phyloP scores from a whole-genome alignment of 768 basidiomycete species.

The Glaciozyma antarctica region DNA sequence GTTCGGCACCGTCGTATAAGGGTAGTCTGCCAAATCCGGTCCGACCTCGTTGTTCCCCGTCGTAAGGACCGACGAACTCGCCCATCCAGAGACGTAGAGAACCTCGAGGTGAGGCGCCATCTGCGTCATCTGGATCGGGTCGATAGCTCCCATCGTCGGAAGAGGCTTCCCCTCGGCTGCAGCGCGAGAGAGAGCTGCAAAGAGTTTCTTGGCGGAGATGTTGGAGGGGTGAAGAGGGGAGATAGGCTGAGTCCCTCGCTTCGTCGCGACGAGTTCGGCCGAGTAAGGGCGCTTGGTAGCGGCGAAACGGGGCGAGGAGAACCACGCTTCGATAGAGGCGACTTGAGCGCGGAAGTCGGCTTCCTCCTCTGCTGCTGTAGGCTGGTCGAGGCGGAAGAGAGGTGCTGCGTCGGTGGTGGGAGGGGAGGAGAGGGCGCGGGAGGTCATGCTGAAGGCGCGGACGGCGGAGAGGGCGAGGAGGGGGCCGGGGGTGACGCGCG shows the following conservation, averaged over 20 bases:
- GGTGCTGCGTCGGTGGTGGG: slow-evolving; percentile 10
- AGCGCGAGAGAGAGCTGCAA: slow-evolving; percentile 54
- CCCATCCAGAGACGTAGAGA: slow-evolving; percentile 90
- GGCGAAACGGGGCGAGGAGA: slow-evolving; percentile 62
- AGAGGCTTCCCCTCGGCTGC: slow-evolving; percentile 59
- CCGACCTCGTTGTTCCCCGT: slow-evolving; percentile 87
- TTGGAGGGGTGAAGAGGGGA: slow-evolving; percentile 60
- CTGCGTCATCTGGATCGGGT: slow-evolving; percentile 89
- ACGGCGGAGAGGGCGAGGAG: background rate
- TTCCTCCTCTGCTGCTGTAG: slow-evolving; percentile 29
- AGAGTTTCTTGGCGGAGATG: slow-evolving; percentile 79
- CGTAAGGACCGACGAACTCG: slow-evolving; percentile 66
- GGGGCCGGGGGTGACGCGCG: background rate
- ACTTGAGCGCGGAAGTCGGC: slow-evolving; percentile 27
- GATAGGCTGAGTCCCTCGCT: slow-evolving; percentile 78
- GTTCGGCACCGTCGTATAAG: slow-evolving; percentile 92
- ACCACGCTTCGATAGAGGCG: slow-evolving; percentile 61
- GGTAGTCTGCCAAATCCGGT: slow-evolving; percentile 83
- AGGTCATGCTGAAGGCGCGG: background rate
- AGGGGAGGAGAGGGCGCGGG: background rate
- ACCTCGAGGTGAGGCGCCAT: slow-evolving; percentile 79
- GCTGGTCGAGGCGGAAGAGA: slow-evolving; percentile 31
- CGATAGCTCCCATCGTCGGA: slow-evolving; percentile 86
- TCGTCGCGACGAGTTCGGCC: slow-evolving; percentile 67
- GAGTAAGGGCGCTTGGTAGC: slow-evolving; percentile 69